Conservation (phyloP, 2,329 filamentous ascomycete species). For the Trichoderma sp. region DNA sequence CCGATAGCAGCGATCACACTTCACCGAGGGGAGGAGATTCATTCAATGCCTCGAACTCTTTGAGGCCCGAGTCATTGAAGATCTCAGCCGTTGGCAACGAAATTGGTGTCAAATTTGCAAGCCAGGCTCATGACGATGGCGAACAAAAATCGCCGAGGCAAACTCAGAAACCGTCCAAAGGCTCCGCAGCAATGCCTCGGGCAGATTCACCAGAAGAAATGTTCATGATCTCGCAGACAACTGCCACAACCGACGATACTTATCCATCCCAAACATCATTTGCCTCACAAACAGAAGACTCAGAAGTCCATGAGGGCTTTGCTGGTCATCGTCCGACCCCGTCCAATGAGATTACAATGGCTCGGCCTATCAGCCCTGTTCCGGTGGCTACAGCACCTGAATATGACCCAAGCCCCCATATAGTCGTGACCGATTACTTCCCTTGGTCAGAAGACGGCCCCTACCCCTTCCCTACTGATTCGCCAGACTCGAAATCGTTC, state of each 20-base stretch:
- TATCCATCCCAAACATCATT: slow-evolving; percentile 41
- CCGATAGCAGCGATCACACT: slow-evolving; percentile 47
- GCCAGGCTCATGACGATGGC: slow-evolving; percentile 52
- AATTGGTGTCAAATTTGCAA: slow-evolving; percentile 49
- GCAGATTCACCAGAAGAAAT: slow-evolving; percentile 46
- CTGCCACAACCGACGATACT: slow-evolving; percentile 43
- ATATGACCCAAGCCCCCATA: slow-evolving; percentile 46
- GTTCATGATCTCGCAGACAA: slow-evolving; percentile 54
- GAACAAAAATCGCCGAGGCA: slow-evolving; percentile 35
- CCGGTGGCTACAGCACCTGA: slow-evolving; percentile 39
- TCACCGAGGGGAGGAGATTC: slow-evolving; percentile 30
- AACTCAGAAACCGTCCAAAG: slow-evolving; percentile 17
- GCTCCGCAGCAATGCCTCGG: slow-evolving; percentile 6
- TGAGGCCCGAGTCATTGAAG: slow-evolving; percentile 38
- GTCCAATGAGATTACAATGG: slow-evolving; percentile 30
- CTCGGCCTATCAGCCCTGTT: slow-evolving; percentile 35
- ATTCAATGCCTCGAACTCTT: slow-evolving; percentile 32
- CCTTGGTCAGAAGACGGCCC: slow-evolving; percentile 61
- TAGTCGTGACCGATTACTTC: slow-evolving; percentile 63
- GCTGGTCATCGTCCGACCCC: slow-evolving; percentile 26
- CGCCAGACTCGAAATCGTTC: slow-evolving; percentile 23
- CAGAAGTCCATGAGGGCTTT: slow-evolving; percentile 31
- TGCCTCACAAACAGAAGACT: slow-evolving; percentile 38
- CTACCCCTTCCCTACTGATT: slow-evolving; percentile 53
- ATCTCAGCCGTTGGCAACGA: slow-evolving; percentile 36